Percentiles rank a stretch among this genome's conserved stretches.
Conservation (phyloP, 768 basidiomycete species). For the Lactifluus volemus region DNA sequence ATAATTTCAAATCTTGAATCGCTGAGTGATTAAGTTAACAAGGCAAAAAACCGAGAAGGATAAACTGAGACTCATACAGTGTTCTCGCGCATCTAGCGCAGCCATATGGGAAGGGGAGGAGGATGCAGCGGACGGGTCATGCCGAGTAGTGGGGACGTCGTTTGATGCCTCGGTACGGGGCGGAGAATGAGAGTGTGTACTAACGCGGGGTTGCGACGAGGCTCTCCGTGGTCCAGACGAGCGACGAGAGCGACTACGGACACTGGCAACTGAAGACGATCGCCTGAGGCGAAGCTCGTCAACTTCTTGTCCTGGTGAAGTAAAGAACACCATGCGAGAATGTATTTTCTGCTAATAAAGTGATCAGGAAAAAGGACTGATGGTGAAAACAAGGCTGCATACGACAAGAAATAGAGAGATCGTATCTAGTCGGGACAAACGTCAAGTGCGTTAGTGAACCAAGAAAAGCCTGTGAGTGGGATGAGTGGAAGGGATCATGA, state of each 20-base stretch:
- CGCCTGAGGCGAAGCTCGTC: slow-evolving; percentile 17
- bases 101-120: not conserved
- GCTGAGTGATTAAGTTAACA: not conserved
- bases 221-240: not conserved
- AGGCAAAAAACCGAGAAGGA: not conserved
- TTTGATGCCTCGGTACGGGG: not conserved
- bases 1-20: not conserved
- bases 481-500: not conserved
- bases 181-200: not conserved
- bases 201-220: not conserved
- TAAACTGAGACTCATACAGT: not conserved
- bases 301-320: slow-evolving; percentile 12
- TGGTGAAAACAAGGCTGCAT: not conserved
- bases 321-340: slow-evolving; percentile 17
- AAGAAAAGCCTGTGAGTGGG: slow-evolving; percentile 4
- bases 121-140: not conserved
- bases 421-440: slow-evolving; percentile 9
- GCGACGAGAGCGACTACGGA: slow-evolving; percentile 2
- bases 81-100: not conserved
- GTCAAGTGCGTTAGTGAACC: slow-evolving; percentile 12
- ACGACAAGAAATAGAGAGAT: not conserved
- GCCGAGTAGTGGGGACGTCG: not conserved
- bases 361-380: not conserved
- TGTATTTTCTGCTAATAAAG: not conserved
- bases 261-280: slow-evolving; percentile 10